Conservation (phyloP, 1,284 basidiomycete species). For the Trametes hirsuta region DNA sequence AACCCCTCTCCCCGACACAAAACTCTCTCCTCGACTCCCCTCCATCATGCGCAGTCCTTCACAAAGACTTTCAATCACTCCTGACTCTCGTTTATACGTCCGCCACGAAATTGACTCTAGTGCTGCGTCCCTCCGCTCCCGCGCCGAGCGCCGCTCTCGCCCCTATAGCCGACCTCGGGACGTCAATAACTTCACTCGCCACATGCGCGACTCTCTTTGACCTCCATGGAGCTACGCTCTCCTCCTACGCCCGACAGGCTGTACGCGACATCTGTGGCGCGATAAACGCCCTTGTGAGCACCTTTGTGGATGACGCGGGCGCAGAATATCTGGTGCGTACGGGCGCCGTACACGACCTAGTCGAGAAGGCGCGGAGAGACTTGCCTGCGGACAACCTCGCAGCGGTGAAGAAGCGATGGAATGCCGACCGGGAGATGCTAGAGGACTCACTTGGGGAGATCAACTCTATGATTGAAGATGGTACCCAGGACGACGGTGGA, state of each 20-base stretch:
- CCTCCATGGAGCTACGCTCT: constrained; percentile 56
- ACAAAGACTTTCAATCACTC: constrained; percentile 61
- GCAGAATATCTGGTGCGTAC: constrained; percentile 62
- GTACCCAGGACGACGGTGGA: constrained; percentile 28
- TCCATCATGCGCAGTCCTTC: constrained; percentile 45
- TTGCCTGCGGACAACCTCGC: constrained; percentile 60
- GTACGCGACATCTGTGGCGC: constrained; percentile 52
- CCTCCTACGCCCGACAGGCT: constrained; percentile 48
- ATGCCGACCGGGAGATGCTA: constrained; percentile 57
- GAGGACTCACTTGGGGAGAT: constrained; percentile 66
- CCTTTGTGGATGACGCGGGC: constrained; percentile 38
- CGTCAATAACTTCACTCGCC: constrained; percentile 55
- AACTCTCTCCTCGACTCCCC: constrained; percentile 26
- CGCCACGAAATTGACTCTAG: constrained; percentile 67
- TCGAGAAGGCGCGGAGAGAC: constrained; percentile 55
- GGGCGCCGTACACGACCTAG: constrained; percentile 65
- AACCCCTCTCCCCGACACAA: constrained; percentile 14
- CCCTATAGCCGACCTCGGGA: constrained; percentile 60
- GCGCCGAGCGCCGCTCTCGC: constrained; percentile 56
- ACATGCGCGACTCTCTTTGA: constrained; percentile 61
- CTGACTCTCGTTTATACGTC: constrained; percentile 63
- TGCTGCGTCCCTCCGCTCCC: constrained; percentile 63
- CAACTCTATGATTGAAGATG: constrained; percentile 53
- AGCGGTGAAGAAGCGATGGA: constrained; percentile 62
- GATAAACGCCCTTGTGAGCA: constrained; percentile 44